Evolutionary conservation across 805 yeast species (phyloP).

Genomic region (Metschnikowia similis): DNA sequence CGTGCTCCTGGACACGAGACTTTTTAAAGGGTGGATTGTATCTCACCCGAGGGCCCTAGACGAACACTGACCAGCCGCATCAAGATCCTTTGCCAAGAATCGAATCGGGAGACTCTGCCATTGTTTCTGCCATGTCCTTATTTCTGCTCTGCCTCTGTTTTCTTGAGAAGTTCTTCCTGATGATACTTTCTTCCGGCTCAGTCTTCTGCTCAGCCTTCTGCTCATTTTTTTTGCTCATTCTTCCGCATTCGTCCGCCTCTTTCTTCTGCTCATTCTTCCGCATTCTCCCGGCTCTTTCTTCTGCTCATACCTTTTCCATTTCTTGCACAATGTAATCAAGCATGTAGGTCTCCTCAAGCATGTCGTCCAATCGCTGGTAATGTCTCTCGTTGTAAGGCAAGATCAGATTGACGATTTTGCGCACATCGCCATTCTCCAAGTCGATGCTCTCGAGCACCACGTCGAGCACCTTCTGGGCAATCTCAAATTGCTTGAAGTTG

Average conservation of each 20-base stretch:
- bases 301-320: slow-evolving; percentile 40
- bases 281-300: background rate
- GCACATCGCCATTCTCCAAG: slow-evolving; percentile 59
- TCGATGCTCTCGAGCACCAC: slow-evolving; percentile 56
- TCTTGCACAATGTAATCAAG: slow-evolving; percentile 80
- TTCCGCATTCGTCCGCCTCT: background rate
- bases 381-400: slow-evolving; percentile 90
- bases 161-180: background rate
- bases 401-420: slow-evolving; percentile 66
- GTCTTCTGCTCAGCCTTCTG: background rate
- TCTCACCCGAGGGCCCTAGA: too few relatives aligned
- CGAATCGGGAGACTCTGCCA: background rate
- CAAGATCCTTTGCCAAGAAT: too few relatives aligned
- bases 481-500: slow-evolving; percentile 71
- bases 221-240: background rate
- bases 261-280: too few relatives aligned
- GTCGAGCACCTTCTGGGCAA: slow-evolving; percentile 74
- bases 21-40: too few relatives aligned
- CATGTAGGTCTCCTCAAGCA: slow-evolving; percentile 80
- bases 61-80: too few relatives aligned
- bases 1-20: too few relatives aligned
- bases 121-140: background rate
- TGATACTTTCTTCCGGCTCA: background rate
- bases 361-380: slow-evolving; percentile 65
- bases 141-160: background rate